Evolutionary conservation across 1,139 yeast species (phyloP).

Genomic region (Candida glucosophila): DNA sequence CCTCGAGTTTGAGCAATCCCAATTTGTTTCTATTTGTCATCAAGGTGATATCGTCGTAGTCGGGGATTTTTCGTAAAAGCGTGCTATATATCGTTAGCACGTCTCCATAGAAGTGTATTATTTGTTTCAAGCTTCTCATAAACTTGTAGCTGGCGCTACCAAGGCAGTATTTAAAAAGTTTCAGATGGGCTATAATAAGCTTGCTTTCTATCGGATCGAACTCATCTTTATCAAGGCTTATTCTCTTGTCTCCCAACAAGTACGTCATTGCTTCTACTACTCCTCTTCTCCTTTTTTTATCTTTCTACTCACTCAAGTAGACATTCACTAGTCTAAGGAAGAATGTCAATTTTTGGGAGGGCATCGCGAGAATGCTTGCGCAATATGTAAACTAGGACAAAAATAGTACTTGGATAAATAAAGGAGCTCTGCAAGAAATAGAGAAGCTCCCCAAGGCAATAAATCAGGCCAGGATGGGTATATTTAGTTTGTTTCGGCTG

Average conservation of each 20-base stretch:
- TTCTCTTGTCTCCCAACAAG: constrained; percentile 22
- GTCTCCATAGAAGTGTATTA: constrained; percentile 31
- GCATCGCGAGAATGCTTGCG: too few species aligned
- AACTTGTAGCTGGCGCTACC: constrained; percentile 22
- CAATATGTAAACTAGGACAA: too few species aligned
- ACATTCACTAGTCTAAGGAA: not conserved
- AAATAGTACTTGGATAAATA: too few species aligned
- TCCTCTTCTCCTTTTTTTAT: not conserved
- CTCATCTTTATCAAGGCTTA: constrained; percentile 13
- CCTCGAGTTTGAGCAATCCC: constrained; percentile 21
- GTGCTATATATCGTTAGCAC: constrained; percentile 34
- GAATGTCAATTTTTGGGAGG: constrained; percentile 1
- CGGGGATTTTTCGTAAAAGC: constrained; percentile 29
- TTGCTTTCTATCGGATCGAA: constrained; percentile 16
- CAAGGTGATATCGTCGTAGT: constrained; percentile 34
- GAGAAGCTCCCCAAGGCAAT: too few species aligned
- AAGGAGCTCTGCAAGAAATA: too few species aligned
- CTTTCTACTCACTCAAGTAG: not conserved
- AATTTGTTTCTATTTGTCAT: constrained; percentile 21
- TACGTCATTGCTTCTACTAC: constrained; percentile 20
- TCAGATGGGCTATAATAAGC: constrained; percentile 20
- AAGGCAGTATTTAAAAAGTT: constrained; percentile 25
- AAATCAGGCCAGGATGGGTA: too few species aligned
- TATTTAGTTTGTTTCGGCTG: constrained; percentile 24
- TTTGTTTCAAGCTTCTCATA: constrained; percentile 21